A percentile compares a stretch with the other conserved stretches of the same genome.
These are phyloP conservation scores for Jackrogersella multiformis DNA, from an alignment of 495 filamentous ascomycete species.

Conservation along the genomic window DNA sequence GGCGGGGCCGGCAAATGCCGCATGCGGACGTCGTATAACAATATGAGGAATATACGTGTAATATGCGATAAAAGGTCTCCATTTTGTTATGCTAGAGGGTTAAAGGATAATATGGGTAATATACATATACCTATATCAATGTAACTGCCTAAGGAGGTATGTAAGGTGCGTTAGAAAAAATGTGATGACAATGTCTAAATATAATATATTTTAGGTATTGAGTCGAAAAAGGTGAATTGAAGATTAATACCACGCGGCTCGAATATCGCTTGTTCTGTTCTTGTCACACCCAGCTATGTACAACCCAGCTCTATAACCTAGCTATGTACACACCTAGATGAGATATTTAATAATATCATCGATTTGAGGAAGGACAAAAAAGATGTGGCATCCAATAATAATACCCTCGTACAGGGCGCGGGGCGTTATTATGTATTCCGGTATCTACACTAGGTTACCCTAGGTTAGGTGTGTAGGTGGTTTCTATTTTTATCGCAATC, in stretches of 20 bases:
- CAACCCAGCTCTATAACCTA: neutral
- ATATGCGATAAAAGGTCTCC: neutral
- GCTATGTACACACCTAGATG: neutral
- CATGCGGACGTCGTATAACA: slow-evolving; percentile 5
- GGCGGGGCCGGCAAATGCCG: neutral
- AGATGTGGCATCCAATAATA: slow-evolving; percentile 18
- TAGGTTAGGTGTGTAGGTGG: neutral
- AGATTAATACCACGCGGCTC: slow-evolving; percentile 1
- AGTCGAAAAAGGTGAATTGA: neutral
- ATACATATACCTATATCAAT: too few species aligned
- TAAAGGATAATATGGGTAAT: neutral
- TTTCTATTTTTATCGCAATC: slow-evolving; percentile 34
- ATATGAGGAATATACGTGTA: neutral
- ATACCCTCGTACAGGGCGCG: neutral
- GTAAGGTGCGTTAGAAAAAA: neutral
- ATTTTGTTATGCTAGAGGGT: neutral
- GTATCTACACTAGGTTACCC: too few species aligned
- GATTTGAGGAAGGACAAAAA: slow-evolving; percentile 7
- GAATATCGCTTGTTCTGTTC: slow-evolving; percentile 20
- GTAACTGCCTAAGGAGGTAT: too few species aligned
- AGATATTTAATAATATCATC: neutral
- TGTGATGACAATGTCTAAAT: neutral
- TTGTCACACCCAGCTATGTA: neutral
- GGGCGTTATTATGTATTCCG: neutral
- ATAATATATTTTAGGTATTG: neutral